Percentiles rank a stretch among this genome's conserved stretches.
Evolutionary conservation across 2,329 filamentous ascomycete species (phyloP).

Genomic region (Colletotrichum sp.): DNA sequence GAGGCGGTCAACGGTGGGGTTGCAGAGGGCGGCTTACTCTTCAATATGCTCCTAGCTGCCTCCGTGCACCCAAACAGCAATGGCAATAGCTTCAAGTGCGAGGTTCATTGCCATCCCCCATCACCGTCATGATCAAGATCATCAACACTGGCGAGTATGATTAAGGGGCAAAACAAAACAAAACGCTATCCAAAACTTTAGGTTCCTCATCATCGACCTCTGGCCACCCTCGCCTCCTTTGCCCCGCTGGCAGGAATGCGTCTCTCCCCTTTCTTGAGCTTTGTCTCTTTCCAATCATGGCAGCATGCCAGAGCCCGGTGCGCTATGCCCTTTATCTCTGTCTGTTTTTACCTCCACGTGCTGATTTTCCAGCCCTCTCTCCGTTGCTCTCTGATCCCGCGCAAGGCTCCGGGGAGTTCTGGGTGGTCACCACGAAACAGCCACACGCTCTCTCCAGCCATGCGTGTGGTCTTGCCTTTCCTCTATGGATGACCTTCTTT

Average conservation of each 20-base stretch:
- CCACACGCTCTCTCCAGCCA: background rate
- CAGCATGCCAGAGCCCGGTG: background rate
- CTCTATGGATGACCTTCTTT: background rate
- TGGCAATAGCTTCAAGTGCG: slow-evolving; percentile 13
- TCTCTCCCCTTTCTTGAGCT: background rate
- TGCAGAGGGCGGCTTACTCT: slow-evolving; percentile 6
- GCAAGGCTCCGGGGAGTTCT: background rate
- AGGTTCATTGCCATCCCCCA: background rate
- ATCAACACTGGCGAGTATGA: background rate
- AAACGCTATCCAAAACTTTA: background rate
- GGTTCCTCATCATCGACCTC: background rate
- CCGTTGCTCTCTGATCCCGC: background rate
- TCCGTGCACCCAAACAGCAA: background rate
- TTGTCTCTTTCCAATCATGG: slow-evolving; percentile 16
- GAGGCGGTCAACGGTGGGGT: slow-evolving; percentile 9
- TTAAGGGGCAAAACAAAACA: background rate
- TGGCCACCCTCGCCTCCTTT: background rate
- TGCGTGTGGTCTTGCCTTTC: background rate
- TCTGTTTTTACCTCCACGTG: background rate
- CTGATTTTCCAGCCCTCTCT: background rate
- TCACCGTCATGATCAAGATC: background rate
- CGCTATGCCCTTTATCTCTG: background rate
- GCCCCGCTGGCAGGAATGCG: slow-evolving; percentile 15
- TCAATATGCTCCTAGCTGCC: background rate
- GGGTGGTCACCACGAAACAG: background rate